phyloP scores from a whole-genome alignment of 2,329 filamentous ascomycete genomes.

The Aureobasidium sp. region DNA sequence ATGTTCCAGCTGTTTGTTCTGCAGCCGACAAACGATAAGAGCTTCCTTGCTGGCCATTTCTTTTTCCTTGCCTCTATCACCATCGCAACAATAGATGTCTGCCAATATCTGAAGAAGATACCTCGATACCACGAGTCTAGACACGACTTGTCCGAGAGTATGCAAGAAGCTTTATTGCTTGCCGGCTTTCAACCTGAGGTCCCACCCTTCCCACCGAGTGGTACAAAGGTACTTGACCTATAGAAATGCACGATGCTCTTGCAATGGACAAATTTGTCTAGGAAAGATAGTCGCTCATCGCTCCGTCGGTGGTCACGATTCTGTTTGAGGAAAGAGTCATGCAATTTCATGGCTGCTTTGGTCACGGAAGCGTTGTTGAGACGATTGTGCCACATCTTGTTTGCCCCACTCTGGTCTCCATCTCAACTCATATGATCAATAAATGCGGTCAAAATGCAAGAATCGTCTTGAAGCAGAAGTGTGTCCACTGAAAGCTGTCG shows the following conservation, averaged over 20 bases:
- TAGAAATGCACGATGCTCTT: not conserved
- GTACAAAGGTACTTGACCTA: not conserved
- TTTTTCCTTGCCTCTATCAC: not conserved
- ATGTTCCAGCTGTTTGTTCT: not conserved
- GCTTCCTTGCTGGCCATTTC: not conserved
- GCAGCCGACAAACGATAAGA: not conserved
- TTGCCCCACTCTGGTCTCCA: not conserved
- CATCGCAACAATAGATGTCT: not conserved
- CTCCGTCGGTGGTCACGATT: not conserved
- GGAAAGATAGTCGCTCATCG: not conserved
- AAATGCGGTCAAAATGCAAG: not conserved
- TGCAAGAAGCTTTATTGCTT: constrained; percentile 3
- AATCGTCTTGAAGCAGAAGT: no score
- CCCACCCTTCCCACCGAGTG: not conserved
- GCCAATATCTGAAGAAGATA: not conserved
- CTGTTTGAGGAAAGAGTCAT: not conserved
- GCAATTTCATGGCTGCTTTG: not conserved
- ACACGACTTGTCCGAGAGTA: not conserved
- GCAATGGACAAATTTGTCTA: not conserved
- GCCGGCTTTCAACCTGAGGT: not conserved
- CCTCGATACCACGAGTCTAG: not conserved
- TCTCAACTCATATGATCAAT: not conserved
- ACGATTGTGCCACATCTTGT: not conserved
- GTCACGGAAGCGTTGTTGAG: not conserved
- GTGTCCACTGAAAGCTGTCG: not conserved